Percentiles rank a stretch among this genome's conserved stretches.
These are phyloP conservation scores for Cladosporium colombiae DNA, from an alignment of 2,329 filamentous ascomycete species.

Conservation along the genomic window DNA sequence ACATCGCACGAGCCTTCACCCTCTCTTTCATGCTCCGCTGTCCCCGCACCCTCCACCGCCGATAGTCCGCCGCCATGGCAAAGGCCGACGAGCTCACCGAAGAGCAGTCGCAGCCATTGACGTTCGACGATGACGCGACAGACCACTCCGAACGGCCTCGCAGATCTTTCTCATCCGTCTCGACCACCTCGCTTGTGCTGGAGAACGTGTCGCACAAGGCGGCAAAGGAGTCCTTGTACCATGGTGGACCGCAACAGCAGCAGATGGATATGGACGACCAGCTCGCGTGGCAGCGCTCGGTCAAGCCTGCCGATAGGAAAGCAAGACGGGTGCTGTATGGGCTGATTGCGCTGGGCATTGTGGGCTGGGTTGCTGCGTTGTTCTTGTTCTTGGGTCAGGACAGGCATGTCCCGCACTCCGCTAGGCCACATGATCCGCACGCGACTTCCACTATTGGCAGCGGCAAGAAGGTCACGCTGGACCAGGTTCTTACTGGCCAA, in stretches of 20 bases:
- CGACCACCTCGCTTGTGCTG: conserved; percentile 79
- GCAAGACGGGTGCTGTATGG: conserved; percentile 65
- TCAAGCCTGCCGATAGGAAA: conserved; percentile 63
- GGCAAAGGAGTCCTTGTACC: conserved; percentile 46
- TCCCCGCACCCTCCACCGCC: not conserved
- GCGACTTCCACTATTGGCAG: conserved; percentile 63
- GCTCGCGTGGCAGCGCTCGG: conserved; percentile 42
- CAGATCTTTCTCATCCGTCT: conserved; percentile 70
- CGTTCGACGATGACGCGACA: conserved; percentile 36
- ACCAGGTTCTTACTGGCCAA: conserved; percentile 66
- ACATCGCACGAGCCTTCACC: not conserved
- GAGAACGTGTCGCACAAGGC: conserved; percentile 67
- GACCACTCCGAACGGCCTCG: conserved; percentile 43
- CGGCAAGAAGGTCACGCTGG: conserved; percentile 71
- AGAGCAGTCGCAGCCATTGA: conserved; percentile 50
- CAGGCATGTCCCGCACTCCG: conserved; percentile 65
- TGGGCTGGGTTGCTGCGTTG: conserved; percentile 69
- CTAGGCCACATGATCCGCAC: conserved; percentile 66
- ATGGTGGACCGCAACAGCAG: conserved; percentile 36
- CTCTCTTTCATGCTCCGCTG: not conserved
- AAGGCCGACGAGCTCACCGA: conserved; percentile 34
- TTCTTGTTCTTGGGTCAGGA: conserved; percentile 66
- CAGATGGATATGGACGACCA: conserved; percentile 56
- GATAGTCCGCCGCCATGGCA: conserved; percentile 23
- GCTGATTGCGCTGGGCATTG: conserved; percentile 60